phyloP scores from a whole-genome alignment of 495 filamentous ascomycete species.

The Immersiella caudata region DNA sequence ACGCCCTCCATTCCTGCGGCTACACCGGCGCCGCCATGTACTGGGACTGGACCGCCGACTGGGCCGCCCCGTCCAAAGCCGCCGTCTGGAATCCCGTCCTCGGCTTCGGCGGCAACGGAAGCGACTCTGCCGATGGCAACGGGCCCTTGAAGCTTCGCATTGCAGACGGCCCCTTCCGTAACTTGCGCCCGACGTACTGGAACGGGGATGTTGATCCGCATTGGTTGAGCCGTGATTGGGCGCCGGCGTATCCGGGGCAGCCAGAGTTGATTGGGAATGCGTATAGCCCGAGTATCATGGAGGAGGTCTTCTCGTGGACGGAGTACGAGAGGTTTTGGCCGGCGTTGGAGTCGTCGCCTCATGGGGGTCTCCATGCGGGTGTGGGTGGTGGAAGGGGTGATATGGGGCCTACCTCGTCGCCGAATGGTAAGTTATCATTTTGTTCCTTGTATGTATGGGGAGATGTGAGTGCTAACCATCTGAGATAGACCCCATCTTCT shows the following conservation, averaged over 20 bases:
- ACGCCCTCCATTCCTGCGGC: not conserved
- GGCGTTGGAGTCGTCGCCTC: not conserved
- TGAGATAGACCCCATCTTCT: constrained; percentile 10
- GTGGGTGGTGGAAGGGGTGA: not conserved
- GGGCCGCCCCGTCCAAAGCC: constrained; percentile 6
- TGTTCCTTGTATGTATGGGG: not conserved
- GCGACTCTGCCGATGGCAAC: not conserved
- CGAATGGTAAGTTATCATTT: constrained; percentile 15
- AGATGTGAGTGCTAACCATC: not conserved
- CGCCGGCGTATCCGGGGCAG: not conserved
- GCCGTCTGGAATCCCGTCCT: constrained; percentile 5
- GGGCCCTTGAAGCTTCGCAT: not conserved
- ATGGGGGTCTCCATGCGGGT: constrained; percentile 11
- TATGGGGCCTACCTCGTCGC: constrained; percentile 1
- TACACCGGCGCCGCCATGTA: constrained; percentile 16
- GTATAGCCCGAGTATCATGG: not conserved
- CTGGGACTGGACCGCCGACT: constrained; percentile 17
- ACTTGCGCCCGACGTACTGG: constrained; percentile 5
- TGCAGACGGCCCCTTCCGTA: constrained; percentile 1
- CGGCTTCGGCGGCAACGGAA: constrained; percentile 15
- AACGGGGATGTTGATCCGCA: not conserved
- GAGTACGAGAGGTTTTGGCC: not conserved
- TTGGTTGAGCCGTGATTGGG: constrained; percentile 7
- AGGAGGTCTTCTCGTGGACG: not conserved
- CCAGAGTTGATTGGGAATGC: not conserved